Conservation (phyloP, 192 early-diverging fungal species). For the Coemansia biformis region DNA sequence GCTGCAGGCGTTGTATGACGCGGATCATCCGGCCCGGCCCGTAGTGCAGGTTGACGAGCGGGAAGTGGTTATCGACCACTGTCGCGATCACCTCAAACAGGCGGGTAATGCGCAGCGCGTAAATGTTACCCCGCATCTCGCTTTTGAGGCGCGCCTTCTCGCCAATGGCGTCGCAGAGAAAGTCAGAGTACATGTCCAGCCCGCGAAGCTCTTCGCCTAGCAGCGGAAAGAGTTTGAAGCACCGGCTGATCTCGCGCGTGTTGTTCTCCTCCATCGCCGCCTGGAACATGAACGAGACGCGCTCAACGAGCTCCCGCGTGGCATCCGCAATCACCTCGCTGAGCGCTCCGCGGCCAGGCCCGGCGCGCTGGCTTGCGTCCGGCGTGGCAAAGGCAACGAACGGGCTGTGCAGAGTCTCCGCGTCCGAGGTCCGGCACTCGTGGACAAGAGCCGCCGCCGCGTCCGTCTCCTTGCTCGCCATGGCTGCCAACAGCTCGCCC, state of each 20-base stretch:
- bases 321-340: constrained; percentile 51
- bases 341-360: constrained; percentile 10
- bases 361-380: too few species aligned
- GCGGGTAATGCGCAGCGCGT: constrained; percentile 71
- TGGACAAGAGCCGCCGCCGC: constrained; percentile 49
- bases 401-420: constrained; percentile 19
- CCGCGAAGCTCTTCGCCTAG: constrained; percentile 80
- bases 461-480: constrained; percentile 51
- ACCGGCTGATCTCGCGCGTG: constrained; percentile 74
- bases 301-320: constrained; percentile 58
- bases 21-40: constrained; percentile 83
- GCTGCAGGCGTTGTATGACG: constrained; percentile 82
- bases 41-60: constrained; percentile 77
- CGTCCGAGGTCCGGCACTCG: constrained; percentile 18
- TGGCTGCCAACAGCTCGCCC: constrained; percentile 27
- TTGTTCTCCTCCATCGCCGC: constrained; percentile 61
- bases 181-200: constrained; percentile 80
- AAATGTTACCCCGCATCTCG: constrained; percentile 43
- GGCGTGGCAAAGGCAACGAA: too few species aligned
- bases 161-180: constrained; percentile 74
- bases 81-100: constrained; percentile 87
- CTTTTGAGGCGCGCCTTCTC: constrained; percentile 59
- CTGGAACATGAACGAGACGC: constrained; percentile 77
- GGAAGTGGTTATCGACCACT: constrained; percentile 83
- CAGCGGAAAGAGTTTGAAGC: constrained; percentile 86